phyloP scores from a whole-genome alignment of 345 rosid genomes.

The Linum trigynum region DNA sequence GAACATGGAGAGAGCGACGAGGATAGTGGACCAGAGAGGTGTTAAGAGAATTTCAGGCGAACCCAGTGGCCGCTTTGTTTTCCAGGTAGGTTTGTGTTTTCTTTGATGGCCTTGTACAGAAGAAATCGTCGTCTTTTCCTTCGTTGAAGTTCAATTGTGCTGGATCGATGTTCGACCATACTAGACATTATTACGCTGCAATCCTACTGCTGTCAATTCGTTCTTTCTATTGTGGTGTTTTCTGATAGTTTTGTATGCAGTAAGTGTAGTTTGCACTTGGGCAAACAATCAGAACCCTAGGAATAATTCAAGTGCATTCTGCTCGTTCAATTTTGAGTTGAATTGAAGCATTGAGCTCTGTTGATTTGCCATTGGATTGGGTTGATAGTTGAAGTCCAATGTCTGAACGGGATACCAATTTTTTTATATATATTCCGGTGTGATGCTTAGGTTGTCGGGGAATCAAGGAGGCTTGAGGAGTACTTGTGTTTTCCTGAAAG shows the following conservation, averaged over 20 bases:
- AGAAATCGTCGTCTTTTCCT: too few relatives aligned
- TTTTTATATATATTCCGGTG: background rate
- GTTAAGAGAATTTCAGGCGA: constrained; percentile 64
- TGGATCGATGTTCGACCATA: too few relatives aligned
- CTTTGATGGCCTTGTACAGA: too few relatives aligned
- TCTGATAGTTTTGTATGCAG: background rate
- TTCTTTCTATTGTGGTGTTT: background rate
- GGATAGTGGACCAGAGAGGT: constrained; percentile 66
- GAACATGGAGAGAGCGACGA: constrained; percentile 71
- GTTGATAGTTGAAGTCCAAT: background rate
- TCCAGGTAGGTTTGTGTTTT: constrained; percentile 38
- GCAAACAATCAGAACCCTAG: too few relatives aligned
- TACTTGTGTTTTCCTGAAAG: constrained; percentile 67
- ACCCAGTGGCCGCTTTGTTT: constrained; percentile 70
- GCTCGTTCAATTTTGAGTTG: too few relatives aligned
- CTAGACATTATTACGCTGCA: too few relatives aligned
- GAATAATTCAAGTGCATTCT: too few relatives aligned
- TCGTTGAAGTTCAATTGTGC: too few relatives aligned
- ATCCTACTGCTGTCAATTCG: background rate
- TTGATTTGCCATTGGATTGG: background rate
- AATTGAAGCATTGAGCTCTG: background rate
- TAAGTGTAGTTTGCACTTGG: too few relatives aligned
- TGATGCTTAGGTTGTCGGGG: constrained; percentile 59
- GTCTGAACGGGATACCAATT: background rate
- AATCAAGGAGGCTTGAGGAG: constrained; percentile 79